A percentile compares a stretch with the other conserved stretches of the same genome.
Evolutionary conservation across 352 stramenopile species (phyloP).

Genomic region (Phytophthora cactorum): DNA sequence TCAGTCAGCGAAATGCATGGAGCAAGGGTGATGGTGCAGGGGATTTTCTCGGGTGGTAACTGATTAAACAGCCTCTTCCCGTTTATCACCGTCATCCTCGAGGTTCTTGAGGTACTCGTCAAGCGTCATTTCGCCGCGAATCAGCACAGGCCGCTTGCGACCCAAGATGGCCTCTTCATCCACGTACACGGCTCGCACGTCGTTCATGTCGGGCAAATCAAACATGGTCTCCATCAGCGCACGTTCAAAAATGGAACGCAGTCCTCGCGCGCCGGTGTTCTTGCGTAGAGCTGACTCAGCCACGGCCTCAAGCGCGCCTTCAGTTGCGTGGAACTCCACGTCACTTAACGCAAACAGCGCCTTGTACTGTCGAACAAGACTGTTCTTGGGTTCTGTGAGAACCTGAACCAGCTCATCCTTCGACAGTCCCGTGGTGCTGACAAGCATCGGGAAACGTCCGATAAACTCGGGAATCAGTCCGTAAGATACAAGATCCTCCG

Average conservation of each 20-base stretch:
- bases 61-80: conserved; percentile 58
- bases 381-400: conserved; percentile 98
- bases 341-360: conserved; percentile 96
- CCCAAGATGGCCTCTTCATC: conserved; percentile 93
- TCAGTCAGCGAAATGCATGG: conserved; percentile 12
- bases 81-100: conserved; percentile 66
- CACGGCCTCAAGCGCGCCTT: conserved; percentile 95
- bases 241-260: conserved; percentile 95
- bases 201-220: conserved; percentile 91
- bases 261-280: conserved; percentile 96
- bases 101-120: conserved; percentile 79
- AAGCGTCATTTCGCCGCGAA: conserved; percentile 74
- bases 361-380: conserved; percentile 97
- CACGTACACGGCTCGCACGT: conserved; percentile 95
- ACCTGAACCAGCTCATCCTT: conserved; percentile 95
- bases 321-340: conserved; percentile 96
- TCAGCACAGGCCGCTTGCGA: conserved; percentile 90
- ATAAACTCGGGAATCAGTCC: conserved; percentile 99
- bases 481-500: conserved; percentile 96
- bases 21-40: not conserved
- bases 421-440: conserved; percentile 93
- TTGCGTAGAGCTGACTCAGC: conserved; percentile 92
- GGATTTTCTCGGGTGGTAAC: not conserved
- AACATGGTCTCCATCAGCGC: conserved; percentile 98
- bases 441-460: conserved; percentile 97